Evolutionary conservation across 169 alveolate species (phyloP), one percentile per base, ranked within the genome.

Genomic region (Plasmodium gallinaceum): DNA sequence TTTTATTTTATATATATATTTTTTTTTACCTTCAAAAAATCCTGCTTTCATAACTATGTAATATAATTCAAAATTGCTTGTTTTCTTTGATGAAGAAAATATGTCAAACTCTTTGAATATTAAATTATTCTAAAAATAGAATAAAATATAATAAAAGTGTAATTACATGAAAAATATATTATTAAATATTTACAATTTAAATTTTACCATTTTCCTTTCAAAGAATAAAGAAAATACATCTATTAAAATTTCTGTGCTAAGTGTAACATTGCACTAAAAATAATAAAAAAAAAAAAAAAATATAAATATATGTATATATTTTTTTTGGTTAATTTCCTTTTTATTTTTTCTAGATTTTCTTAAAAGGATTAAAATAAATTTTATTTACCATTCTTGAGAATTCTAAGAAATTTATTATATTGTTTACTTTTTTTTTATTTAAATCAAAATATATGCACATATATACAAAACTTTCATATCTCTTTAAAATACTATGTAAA

Each of bases 21-120:
- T 39, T 24, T 9, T 37, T 48, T 52, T 80, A 80, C 90, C 90
- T 37, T 80, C 90, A 46, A 80, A 80, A 66, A 80, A 80, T 24
- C 83, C 90, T 20, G 90, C 71, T 54, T 80, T 80, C 90, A 80
- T 68, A 22, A 80, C 90, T 24, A 61, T 80, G 83, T 52, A 80
- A 80, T 80, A 80, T 70, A 80, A 46, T 39, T 80, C 76, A 62
- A 80, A 80, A 42, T 80, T 80, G 18, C 7, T 39, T 65, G 83
- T 26, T 18, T 24, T 48, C 52, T 39, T 69, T 3, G 80, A 68
- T 51, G 37, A 32, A 48, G 90, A 68, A 39, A 80, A 80, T 57
- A 61, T 39, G 66, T 80, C 90, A 61, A 80, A 80, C 52, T 80
- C 90, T 51, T 80, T 80, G 58, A 80, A 80, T 42, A 80, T 80